phyloP scores from a whole-genome alignment of 345 rosid genomes.

The Citrus australasica region DNA sequence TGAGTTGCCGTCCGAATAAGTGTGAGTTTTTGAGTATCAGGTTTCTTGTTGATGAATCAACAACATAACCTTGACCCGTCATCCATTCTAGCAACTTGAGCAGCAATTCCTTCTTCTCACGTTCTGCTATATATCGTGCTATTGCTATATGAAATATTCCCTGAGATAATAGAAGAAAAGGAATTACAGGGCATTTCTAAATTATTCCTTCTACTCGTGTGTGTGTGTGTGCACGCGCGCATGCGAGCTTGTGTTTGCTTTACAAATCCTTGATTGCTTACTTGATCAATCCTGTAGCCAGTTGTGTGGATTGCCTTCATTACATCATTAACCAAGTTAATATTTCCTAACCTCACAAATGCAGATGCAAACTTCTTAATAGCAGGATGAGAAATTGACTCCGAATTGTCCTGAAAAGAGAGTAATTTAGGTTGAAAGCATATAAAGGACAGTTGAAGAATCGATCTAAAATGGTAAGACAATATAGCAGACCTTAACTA shows the following conservation, averaged over 20 bases:
- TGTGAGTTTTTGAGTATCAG: constrained; percentile 69
- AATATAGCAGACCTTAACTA: constrained; percentile 61
- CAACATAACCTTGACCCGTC: constrained; percentile 74
- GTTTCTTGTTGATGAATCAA: constrained; percentile 72
- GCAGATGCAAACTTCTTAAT: constrained; percentile 62
- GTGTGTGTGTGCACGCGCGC: too few species aligned
- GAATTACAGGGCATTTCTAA: background rate
- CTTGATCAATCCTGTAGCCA: constrained; percentile 77
- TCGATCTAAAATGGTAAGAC: background rate
- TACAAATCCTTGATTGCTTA: constrained; percentile 17
- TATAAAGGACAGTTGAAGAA: background rate
- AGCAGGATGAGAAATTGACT: constrained; percentile 58
- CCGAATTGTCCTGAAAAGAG: constrained; percentile 59
- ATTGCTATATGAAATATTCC: constrained; percentile 57
- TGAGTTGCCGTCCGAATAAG: constrained; percentile 62
- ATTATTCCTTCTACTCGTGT: background rate
- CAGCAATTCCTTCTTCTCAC: constrained; percentile 79
- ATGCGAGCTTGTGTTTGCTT: background rate
- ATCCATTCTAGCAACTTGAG: constrained; percentile 85
- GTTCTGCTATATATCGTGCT: constrained; percentile 49
- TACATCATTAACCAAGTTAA: constrained; percentile 76
- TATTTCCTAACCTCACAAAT: constrained; percentile 60
- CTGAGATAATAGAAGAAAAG: constrained; percentile 30
- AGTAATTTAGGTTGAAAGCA: background rate
- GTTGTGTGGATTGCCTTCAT: constrained; percentile 74